These are phyloP conservation scores for Globisporangium irregulare DNA, from an alignment of 352 stramenopile species.

Conservation along the genomic window DNA sequence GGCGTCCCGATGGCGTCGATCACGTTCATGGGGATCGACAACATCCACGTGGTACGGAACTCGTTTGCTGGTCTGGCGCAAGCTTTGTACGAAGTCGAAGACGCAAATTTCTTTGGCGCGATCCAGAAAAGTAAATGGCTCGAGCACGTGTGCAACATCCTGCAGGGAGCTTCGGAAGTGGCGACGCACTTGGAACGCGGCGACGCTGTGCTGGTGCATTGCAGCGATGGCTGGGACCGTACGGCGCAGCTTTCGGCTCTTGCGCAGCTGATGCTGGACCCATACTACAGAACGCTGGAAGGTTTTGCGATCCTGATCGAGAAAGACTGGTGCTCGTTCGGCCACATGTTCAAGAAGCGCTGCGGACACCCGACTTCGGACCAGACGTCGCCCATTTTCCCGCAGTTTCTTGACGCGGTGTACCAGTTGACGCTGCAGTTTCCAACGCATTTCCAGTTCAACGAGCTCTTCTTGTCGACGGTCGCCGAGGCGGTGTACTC, in stretches of 20 bases:
- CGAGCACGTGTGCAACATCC: constrained; percentile 76
- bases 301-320: constrained; percentile 81
- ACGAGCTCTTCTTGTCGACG: constrained; percentile 89
- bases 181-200: constrained; percentile 71
- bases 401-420: constrained; percentile 98
- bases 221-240: constrained; percentile 84
- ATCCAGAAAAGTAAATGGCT: constrained; percentile 85
- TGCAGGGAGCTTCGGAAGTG: constrained; percentile 73
- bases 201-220: constrained; percentile 78
- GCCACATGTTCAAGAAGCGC: constrained; percentile 85
- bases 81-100: constrained; percentile 80
- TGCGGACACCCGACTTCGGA: constrained; percentile 82
- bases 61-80: constrained; percentile 68
- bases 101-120: constrained; percentile 84
- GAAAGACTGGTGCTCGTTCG: constrained; percentile 88
- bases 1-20: constrained; percentile 66
- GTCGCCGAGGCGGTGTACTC: constrained; percentile 97
- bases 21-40: constrained; percentile 88
- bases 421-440: constrained; percentile 97
- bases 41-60: constrained; percentile 82
- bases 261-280: constrained; percentile 83
- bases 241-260: constrained; percentile 74
- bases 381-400: constrained; percentile 97
- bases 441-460: constrained; percentile 98
- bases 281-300: constrained; percentile 74